phyloP scores from a whole-genome alignment of 2,329 filamentous ascomycete species.

The Trichoderma sp. region DNA sequence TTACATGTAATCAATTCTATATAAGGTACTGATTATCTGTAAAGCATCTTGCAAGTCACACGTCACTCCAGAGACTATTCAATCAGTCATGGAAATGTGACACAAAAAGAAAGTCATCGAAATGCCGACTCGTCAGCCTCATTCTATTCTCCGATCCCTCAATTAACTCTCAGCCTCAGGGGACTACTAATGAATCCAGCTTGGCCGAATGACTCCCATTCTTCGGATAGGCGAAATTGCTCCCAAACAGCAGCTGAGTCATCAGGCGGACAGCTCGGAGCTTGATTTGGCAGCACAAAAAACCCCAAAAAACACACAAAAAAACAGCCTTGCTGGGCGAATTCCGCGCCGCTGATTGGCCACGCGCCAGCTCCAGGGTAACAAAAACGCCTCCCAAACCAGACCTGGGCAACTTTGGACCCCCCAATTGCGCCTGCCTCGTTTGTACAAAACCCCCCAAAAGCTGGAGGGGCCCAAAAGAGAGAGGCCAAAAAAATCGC shows the following conservation, averaged over 20 bases:
- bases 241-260: not conserved
- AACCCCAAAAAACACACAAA: no score
- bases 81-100: not conserved
- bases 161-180: not conserved
- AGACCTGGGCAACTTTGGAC: not conserved
- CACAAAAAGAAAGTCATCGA: not conserved
- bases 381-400: not conserved
- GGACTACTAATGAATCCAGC: not conserved
- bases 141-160: not conserved
- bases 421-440: constrained; percentile 4
- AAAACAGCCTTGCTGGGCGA: constrained; percentile 1
- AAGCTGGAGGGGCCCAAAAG: constrained; percentile 5
- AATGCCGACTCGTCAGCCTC: not conserved
- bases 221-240: not conserved
- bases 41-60: not conserved
- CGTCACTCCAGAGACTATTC: not conserved
- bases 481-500: not conserved
- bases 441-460: constrained; percentile 12
- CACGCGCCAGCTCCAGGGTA: not conserved
- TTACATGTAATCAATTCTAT: not conserved
- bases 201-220: constrained; percentile 11
- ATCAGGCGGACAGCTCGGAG: constrained; percentile 11
- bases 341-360: constrained; percentile 1
- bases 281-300: not conserved
- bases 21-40: not conserved